phyloP scores from a whole-genome alignment of 1,284 basidiomycete genomes.

The Austroboletus novae-zelandiae region DNA sequence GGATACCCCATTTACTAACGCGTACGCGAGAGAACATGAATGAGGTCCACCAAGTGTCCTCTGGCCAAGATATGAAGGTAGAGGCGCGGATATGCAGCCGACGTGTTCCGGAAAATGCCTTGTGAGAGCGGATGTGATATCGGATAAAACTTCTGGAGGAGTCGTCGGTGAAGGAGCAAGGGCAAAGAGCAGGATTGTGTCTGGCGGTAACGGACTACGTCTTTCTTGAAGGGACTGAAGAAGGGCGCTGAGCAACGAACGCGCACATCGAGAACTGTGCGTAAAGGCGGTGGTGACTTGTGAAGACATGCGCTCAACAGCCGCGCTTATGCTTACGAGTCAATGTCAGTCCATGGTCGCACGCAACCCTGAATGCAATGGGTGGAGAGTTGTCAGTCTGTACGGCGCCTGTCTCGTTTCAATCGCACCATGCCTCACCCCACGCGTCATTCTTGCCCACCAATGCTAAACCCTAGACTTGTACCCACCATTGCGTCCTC shows the following conservation, averaged over 20 bases:
- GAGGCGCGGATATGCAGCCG: conserved; percentile 59
- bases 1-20: conserved; percentile 41
- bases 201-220: background rate
- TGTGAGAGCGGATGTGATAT: conserved; percentile 44
- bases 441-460: too few species aligned
- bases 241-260: conserved; percentile 14
- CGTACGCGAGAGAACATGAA: conserved; percentile 52
- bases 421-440: too few species aligned
- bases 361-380: too few species aligned
- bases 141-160: conserved; percentile 36
- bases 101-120: conserved; percentile 42
- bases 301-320: conserved; percentile 10
- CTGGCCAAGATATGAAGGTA: conserved; percentile 24
- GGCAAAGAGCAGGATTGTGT: conserved; percentile 44
- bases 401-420: too few species aligned
- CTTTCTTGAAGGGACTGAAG: conserved; percentile 6
- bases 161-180: conserved; percentile 44
- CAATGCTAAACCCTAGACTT: too few species aligned
- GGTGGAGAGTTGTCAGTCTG: too few species aligned
- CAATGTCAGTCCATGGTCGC: too few species aligned
- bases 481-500: too few species aligned
- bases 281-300: conserved; percentile 17
- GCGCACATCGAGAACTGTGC: conserved; percentile 18
- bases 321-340: too few species aligned
- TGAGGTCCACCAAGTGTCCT: conserved; percentile 19